Evolutionary conservation across 805 yeast genomes (phyloP).

Genomic region (Danielia oregonensis): DNA sequence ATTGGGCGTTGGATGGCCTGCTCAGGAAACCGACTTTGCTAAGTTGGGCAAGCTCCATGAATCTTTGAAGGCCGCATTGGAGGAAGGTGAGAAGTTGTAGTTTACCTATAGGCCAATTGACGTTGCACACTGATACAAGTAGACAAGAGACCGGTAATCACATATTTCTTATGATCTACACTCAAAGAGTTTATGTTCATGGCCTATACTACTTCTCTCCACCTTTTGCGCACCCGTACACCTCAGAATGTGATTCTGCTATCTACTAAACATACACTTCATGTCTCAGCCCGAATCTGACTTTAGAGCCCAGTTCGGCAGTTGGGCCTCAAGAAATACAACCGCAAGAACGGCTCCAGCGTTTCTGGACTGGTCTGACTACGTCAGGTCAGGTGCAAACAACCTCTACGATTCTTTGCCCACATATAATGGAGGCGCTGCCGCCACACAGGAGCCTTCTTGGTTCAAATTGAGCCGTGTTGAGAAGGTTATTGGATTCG

Average conservation of each 20-base stretch:
- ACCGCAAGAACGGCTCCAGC: constrained; percentile 18
- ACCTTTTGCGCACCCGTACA: no score
- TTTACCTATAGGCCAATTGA: neutral
- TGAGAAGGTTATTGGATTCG: constrained; percentile 77
- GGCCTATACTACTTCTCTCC: no score
- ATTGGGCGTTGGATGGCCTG: constrained; percentile 92
- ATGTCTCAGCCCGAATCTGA: constrained; percentile 20
- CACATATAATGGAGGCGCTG: constrained; percentile 31
- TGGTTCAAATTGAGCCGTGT: constrained; percentile 76
- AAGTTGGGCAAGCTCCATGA: constrained; percentile 66
- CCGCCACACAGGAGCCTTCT: constrained; percentile 54
- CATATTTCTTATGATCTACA: no score
- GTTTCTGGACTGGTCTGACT: constrained; percentile 42
- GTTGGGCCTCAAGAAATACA: constrained; percentile 14
- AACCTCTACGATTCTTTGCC: constrained; percentile 68
- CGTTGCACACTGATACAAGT: no score
- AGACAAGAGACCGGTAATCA: no score
- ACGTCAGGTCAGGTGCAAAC: constrained; percentile 41
- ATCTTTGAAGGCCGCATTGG: constrained; percentile 38
- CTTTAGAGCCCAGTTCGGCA: constrained; percentile 17
- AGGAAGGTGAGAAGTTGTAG: constrained; percentile 14
- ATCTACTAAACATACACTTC: neutral
- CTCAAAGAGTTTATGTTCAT: no score
- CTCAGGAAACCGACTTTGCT: constrained; percentile 70
- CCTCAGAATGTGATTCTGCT: no score